Percentiles rank a stretch among this genome's conserved stretches.
Conservation (phyloP, 148 eudicot genomes). For the Rhododendron ovatum region DNA sequence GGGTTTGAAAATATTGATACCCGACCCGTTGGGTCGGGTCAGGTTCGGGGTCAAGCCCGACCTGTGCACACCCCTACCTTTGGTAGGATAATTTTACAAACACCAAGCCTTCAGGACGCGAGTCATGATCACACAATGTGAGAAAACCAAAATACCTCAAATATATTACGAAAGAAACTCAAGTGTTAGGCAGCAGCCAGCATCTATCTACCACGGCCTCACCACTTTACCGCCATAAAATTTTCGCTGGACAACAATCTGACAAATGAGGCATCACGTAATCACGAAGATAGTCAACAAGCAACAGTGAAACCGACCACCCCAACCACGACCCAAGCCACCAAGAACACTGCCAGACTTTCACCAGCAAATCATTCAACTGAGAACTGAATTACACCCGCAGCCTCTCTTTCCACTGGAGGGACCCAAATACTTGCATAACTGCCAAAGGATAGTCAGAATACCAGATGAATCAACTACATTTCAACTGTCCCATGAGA, state of each 20-base stretch:
- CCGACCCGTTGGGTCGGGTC: no score
- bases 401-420: not conserved
- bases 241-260: not conserved
- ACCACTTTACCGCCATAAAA: not conserved
- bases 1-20: no score
- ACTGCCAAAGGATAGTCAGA: slow-evolving; percentile 1
- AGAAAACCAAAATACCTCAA: not conserved
- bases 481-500: not conserved
- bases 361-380: not conserved
- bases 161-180: not conserved
- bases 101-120: not conserved
- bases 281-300: not conserved
- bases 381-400: not conserved
- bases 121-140: not conserved
- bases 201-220: not conserved
- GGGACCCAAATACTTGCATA: not conserved
- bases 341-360: not conserved
- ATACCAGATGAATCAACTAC: slow-evolving; percentile 5
- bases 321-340: not conserved
- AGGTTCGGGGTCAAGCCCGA: no score
- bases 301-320: not conserved
- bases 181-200: not conserved
- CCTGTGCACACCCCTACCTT: not conserved
- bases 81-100: not conserved
- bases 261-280: not conserved